Evolutionary conservation across 306 rosid species (phyloP).

Genomic region (Hippophae gyantsensis): DNA sequence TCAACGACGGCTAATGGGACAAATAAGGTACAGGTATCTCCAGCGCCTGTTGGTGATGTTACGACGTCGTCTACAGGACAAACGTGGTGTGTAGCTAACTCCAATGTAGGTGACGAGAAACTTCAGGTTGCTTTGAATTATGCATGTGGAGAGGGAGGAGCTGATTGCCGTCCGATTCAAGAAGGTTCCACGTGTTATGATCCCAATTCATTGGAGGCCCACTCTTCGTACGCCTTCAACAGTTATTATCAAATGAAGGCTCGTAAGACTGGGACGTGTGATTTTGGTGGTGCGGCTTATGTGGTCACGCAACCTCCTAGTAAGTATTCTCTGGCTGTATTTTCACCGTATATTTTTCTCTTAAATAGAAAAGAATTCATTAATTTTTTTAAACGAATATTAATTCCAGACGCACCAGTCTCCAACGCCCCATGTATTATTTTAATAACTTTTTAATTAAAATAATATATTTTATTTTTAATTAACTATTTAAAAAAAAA

Average conservation of each 20-base stretch:
- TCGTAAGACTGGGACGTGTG: conserved; percentile 60
- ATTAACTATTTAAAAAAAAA: no score
- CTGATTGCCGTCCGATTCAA: conserved; percentile 74
- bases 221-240: conserved; percentile 82
- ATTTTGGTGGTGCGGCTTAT: conserved; percentile 62
- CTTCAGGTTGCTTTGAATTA: conserved; percentile 51
- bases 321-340: conserved; percentile 15
- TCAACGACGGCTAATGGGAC: conserved; percentile 15
- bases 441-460: no score
- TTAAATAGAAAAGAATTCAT: background rate
- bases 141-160: conserved; percentile 78
- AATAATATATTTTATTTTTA: no score
- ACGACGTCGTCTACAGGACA: conserved; percentile 11
- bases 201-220: conserved; percentile 68
- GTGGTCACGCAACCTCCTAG: conserved; percentile 70
- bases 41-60: conserved; percentile 7
- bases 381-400: no score
- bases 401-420: no score
- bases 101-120: conserved; percentile 27
- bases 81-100: conserved; percentile 83
- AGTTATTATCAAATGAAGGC: conserved; percentile 65
- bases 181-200: conserved; percentile 53
- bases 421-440: no score
- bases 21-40: conserved; percentile 27
- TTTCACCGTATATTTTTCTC: no score